Percentiles rank a stretch among this genome's conserved stretches.
Evolutionary conservation across 495 filamentous ascomycete species (phyloP).

Genomic region (Penicillium daleae): DNA sequence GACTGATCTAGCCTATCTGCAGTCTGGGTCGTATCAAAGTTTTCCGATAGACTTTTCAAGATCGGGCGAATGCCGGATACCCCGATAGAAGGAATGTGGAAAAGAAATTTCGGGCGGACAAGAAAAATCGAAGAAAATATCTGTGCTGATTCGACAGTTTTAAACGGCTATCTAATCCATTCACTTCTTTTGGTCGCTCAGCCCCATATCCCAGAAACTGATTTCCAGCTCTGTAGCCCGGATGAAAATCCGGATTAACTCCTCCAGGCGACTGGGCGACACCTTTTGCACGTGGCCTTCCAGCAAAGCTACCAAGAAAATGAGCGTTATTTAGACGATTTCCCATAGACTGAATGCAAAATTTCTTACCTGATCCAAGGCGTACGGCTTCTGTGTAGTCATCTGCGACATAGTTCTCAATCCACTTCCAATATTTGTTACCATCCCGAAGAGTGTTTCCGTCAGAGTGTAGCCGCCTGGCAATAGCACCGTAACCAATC

Average conservation of each 20-base stretch:
- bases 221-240: conserved; percentile 90
- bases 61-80: conserved; percentile 7
- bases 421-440: conserved; percentile 90
- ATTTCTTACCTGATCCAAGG: conserved; percentile 63
- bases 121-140: not conserved
- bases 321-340: not conserved
- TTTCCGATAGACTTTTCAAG: conserved; percentile 7
- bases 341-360: not conserved
- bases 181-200: conserved; percentile 39
- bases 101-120: not conserved
- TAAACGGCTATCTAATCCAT: not conserved
- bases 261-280: conserved; percentile 74
- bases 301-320: conserved; percentile 58
- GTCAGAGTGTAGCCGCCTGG: conserved; percentile 63
- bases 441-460: conserved; percentile 58
- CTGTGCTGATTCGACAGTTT: not conserved
- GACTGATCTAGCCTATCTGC: conserved; percentile 12
- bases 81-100: conserved; percentile 3
- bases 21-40: conserved; percentile 8
- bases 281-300: conserved; percentile 71
- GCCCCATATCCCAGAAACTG: conserved; percentile 86
- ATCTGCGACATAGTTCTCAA: conserved; percentile 79
- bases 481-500: conserved; percentile 83
- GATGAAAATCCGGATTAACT: conserved; percentile 80
- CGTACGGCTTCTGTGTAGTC: conserved; percentile 74